Conservation (phyloP, 2,329 filamentous ascomycete genomes). For the Trichoderma sp. region DNA sequence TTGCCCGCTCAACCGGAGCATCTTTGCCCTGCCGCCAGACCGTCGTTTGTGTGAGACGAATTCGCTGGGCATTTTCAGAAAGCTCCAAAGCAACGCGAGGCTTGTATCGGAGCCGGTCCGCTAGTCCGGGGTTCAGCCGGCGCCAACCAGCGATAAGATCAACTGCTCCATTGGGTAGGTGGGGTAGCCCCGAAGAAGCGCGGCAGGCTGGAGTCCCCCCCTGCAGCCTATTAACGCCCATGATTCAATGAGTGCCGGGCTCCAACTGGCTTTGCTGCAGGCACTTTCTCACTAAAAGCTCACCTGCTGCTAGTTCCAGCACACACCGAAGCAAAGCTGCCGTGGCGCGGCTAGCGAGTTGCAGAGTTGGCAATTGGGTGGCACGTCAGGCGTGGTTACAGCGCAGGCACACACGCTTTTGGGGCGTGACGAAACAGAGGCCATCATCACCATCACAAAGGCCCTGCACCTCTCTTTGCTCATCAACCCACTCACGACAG, state of each 20-base stretch:
- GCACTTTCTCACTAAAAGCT: constrained; percentile 10
- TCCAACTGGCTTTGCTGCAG: background rate
- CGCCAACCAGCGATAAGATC: constrained; percentile 14
- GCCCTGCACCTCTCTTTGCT: background rate
- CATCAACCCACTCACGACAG: background rate
- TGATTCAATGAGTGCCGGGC: background rate
- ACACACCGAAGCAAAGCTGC: constrained; percentile 8
- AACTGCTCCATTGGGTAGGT: constrained; percentile 18
- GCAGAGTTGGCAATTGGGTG: background rate
- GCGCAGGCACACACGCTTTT: background rate
- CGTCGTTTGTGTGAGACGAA: background rate
- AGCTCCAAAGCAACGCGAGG: background rate
- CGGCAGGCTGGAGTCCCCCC: background rate
- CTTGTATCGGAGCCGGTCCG: constrained; percentile 12
- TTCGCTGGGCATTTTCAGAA: constrained; percentile 1
- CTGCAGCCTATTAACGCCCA: constrained; percentile 16
- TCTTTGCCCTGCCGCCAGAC: constrained; percentile 12
- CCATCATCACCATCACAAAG: background rate
- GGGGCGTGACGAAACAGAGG: background rate
- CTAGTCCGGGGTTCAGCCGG: constrained; percentile 15
- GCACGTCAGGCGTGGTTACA: background rate
- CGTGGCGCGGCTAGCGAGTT: background rate
- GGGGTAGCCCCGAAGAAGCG: constrained; percentile 8
- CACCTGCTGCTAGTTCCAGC: constrained; percentile 3
- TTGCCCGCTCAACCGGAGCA: constrained; percentile 17